Conservation (phyloP, 163 green algal species). For the Scenedesmus sp. region DNA sequence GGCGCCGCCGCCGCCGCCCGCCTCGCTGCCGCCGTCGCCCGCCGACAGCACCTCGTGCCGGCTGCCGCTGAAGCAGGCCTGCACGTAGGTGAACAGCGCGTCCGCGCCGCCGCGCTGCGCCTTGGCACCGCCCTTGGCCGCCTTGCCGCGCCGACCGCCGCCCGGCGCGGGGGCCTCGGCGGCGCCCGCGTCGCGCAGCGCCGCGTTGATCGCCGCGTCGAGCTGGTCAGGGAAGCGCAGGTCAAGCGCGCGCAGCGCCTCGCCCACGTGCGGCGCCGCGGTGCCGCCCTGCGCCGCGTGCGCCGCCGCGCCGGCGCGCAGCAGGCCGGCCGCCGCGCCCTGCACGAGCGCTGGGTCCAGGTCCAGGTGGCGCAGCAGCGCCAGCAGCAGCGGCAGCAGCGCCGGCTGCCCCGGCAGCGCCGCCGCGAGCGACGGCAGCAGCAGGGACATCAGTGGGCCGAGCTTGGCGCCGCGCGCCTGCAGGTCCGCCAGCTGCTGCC, state of each 20-base stretch:
- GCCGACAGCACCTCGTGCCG: constrained; percentile 49
- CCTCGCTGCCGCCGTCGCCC: background rate
- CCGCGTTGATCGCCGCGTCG: constrained; percentile 67
- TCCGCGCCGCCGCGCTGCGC: background rate
- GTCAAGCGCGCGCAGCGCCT: constrained; percentile 60
- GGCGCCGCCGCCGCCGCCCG: constrained; percentile 34
- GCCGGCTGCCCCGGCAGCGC: background rate
- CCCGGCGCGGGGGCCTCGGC: constrained; percentile 3
- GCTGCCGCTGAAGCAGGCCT: constrained; percentile 56
- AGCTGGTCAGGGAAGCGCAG: constrained; percentile 54
- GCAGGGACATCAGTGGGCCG: constrained; percentile 56
- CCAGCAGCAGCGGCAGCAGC: constrained; percentile 34
- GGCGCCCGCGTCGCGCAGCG: constrained; percentile 37
- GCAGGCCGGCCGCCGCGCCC: constrained; percentile 8
- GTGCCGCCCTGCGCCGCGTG: background rate
- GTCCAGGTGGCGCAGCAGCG: constrained; percentile 11
- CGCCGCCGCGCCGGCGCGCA: constrained; percentile 10
- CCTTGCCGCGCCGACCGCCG: constrained; percentile 26
- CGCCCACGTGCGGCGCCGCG: constrained; percentile 37
- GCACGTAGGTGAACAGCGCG: constrained; percentile 46
- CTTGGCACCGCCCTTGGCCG: background rate
- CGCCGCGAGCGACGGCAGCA: constrained; percentile 47
- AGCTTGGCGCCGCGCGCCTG: constrained; percentile 45
- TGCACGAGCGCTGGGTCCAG: constrained; percentile 18
- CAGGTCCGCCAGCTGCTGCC: constrained; percentile 56